Conservation (phyloP, 176 grass and related monocot genomes). For the Oryza meridionalis region DNA sequence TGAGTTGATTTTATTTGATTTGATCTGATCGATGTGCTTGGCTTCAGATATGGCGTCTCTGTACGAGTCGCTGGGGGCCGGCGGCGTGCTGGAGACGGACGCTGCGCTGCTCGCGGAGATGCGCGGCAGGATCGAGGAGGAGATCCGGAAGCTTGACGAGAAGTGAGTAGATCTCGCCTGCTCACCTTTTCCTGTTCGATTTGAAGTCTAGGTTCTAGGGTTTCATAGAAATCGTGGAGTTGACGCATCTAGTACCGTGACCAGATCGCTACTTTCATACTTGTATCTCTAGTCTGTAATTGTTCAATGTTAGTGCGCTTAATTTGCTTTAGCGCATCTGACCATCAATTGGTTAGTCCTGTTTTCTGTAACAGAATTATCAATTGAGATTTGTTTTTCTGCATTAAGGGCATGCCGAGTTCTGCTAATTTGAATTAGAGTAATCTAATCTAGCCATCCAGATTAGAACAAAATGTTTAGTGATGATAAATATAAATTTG, state of each 20-base stretch:
- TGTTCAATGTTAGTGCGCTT: neutral
- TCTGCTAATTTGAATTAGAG: neutral
- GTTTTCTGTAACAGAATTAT: neutral
- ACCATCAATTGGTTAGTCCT: neutral
- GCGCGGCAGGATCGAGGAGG: slow-evolving; percentile 75
- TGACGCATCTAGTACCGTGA: slow-evolving; percentile 1
- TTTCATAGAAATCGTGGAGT: neutral
- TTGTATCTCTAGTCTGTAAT: neutral
- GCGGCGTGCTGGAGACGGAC: slow-evolving; percentile 80
- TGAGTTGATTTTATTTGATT: slow-evolving; percentile 32
- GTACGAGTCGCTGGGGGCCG: slow-evolving; percentile 66
- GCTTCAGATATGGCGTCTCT: slow-evolving; percentile 76
- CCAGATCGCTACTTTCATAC: neutral
- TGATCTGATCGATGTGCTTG: slow-evolving; percentile 13
- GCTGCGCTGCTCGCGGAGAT: slow-evolving; percentile 71
- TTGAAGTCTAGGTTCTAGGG: slow-evolving; percentile 28
- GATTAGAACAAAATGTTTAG: neutral
- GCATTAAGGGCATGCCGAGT: neutral
- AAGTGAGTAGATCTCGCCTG: slow-evolving; percentile 70
- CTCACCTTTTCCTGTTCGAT: slow-evolving; percentile 17
- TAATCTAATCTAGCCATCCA: neutral
- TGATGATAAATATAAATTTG: neutral
- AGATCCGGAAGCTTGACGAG: slow-evolving; percentile 83
- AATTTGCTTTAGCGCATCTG: neutral
- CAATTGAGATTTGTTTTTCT: neutral